Percentiles rank a stretch among this genome's conserved stretches.
phyloP scores from a whole-genome alignment of 495 filamentous ascomycete genomes.

The Wilcoxina mikolae region DNA sequence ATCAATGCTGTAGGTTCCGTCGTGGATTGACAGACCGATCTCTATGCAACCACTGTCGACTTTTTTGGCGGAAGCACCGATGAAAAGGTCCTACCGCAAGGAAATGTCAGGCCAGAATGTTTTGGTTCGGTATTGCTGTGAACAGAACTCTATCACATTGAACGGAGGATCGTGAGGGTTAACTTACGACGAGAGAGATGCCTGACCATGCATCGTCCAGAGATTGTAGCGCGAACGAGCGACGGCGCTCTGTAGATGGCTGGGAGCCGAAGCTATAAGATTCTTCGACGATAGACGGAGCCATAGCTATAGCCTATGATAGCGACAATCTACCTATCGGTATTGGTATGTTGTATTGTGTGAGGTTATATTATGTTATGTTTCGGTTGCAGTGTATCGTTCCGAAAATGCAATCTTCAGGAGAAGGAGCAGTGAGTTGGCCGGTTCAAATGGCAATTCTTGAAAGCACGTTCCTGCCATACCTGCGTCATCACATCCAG shows the following conservation, averaged over 20 bases:
- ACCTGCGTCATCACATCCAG: no score
- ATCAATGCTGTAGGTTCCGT: conserved; percentile 64
- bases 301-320: background rate
- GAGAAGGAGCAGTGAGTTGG: no score
- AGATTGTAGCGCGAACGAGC: conserved; percentile 10
- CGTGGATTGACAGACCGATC: conserved; percentile 56
- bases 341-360: no score
- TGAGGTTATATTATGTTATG: no score
- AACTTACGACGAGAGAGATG: conserved; percentile 15
- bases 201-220: conserved; percentile 20
- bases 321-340: no score
- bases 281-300: conserved; percentile 1
- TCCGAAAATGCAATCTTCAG: no score
- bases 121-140: background rate
- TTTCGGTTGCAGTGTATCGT: no score
- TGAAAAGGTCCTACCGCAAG: conserved; percentile 46
- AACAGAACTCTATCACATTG: no score
- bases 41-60: conserved; percentile 36
- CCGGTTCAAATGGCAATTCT: no score
- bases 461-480: no score
- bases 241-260: conserved; percentile 12
- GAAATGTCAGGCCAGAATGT: background rate
- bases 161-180: no score
- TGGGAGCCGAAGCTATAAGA: conserved; percentile 1
- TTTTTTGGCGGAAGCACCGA: conserved; percentile 44